These are phyloP conservation scores for Urtica urens DNA, from an alignment of 306 rosid genomes.

Conservation along the genomic window DNA sequence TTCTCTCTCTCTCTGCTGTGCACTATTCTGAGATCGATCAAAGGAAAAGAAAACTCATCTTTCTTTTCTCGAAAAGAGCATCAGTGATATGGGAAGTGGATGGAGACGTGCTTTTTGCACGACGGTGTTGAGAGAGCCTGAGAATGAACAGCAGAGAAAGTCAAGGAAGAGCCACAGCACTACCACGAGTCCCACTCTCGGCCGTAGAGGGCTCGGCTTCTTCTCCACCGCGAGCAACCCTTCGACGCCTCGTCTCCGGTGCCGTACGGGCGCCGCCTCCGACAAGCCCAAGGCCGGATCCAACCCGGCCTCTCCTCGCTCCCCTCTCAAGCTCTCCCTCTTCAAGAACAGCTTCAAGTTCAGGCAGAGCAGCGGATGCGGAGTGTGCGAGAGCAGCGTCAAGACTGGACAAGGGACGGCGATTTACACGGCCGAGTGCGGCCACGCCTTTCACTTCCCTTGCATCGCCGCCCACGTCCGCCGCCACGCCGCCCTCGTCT, in stretches of 20 bases:
- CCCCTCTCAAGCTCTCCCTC: conserved; percentile 77
- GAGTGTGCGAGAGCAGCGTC: conserved; percentile 81
- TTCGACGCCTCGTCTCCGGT: conserved; percentile 46
- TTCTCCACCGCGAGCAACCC: conserved; percentile 64
- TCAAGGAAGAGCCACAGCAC: conserved; percentile 44
- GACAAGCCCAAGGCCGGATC: conserved; percentile 38
- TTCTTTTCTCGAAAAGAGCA: not conserved
- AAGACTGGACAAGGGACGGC: conserved; percentile 96
- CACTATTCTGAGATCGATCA: not conserved
- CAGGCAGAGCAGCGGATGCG: conserved; percentile 95
- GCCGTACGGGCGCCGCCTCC: conserved; percentile 21
- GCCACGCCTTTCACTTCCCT: conserved; percentile 88
- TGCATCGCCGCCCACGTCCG: conserved; percentile 67
- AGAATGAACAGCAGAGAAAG: conserved; percentile 42
- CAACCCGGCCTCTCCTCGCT: conserved; percentile 77
- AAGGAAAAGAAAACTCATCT: not conserved
- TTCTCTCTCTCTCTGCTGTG: not conserved
- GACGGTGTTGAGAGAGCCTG: conserved; percentile 42
- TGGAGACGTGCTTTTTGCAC: conserved; percentile 97
- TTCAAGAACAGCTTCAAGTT: conserved; percentile 95
- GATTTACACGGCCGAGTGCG: conserved; percentile 90
- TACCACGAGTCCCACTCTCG: conserved; percentile 64
- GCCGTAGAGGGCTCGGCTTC: conserved; percentile 55
- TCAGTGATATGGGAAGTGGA: conserved; percentile 57
- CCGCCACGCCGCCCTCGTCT: conserved; percentile 51